phyloP scores from a whole-genome alignment of 192 early-diverging fungal genomes.

The Polychytrium aggregatum region DNA sequence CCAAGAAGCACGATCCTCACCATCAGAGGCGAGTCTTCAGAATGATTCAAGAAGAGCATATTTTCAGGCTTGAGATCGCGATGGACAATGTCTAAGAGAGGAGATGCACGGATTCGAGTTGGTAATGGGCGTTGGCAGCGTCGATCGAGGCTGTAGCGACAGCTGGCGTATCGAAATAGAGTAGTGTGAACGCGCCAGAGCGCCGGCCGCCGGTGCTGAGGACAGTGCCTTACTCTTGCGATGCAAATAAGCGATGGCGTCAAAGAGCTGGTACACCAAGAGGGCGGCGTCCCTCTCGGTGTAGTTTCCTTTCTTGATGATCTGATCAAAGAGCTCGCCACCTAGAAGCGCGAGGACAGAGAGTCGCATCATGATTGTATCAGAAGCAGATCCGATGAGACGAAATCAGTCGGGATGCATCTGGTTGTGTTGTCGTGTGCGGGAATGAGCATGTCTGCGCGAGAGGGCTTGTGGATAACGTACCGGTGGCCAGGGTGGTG shows the following conservation, averaged over 20 bases:
- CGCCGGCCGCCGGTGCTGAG: too few relatives aligned
- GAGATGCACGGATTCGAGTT: constrained; percentile 4
- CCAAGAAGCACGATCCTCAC: background rate
- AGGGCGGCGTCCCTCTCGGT: constrained; percentile 35
- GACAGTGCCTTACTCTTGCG: constrained; percentile 16
- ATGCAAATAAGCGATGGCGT: constrained; percentile 38
- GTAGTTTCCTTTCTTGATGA: constrained; percentile 34
- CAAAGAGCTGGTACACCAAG: constrained; percentile 31
- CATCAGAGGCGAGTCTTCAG: constrained; percentile 39
- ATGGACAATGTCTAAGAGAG: constrained; percentile 34
- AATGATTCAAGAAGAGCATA: constrained; percentile 32
- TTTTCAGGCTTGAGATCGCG: constrained; percentile 48
- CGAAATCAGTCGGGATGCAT: too few relatives aligned
- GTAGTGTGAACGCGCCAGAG: too few relatives aligned
- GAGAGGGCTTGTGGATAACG: background rate
- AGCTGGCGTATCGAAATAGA: too few relatives aligned
- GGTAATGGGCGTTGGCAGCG: too few relatives aligned
- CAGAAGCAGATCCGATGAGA: background rate
- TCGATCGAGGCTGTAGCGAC: too few relatives aligned
- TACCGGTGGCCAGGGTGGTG: constrained; percentile 37
- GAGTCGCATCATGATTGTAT: background rate
- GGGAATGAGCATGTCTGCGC: background rate
- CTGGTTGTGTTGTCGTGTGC: too few relatives aligned
- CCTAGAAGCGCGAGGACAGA: too few relatives aligned
- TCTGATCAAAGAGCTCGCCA: constrained; percentile 48